A percentile compares a stretch with the other conserved stretches of the same genome.
These are phyloP conservation scores for Hemisphaericaspora subhashii DNA, from an alignment of 1,139 yeast genomes.

Conservation along the genomic window DNA sequence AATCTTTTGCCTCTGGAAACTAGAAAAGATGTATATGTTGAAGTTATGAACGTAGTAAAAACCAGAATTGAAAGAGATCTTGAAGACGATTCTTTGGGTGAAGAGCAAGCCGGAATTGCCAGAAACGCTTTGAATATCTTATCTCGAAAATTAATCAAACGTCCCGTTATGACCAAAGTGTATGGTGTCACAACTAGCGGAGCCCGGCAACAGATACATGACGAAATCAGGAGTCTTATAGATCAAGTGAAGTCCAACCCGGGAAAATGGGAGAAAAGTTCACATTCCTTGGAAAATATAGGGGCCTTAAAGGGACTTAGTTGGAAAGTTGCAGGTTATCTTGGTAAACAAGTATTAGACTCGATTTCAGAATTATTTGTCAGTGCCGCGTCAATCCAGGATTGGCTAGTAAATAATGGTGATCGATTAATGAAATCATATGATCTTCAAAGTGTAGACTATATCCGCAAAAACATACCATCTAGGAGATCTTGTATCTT, in stretches of 20 bases:
- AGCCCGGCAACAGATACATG: conserved; percentile 33
- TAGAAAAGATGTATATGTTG: conserved; percentile 37
- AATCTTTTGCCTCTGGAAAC: conserved; percentile 27
- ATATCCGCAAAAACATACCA: conserved; percentile 10
- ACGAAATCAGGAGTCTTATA: conserved; percentile 24
- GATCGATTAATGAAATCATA: conserved; percentile 30
- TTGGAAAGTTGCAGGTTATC: conserved; percentile 21
- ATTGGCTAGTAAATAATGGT: conserved; percentile 37
- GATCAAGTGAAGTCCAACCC: conserved; percentile 18
- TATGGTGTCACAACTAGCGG: conserved; percentile 47
- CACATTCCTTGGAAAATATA: conserved; percentile 6
- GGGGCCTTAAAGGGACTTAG: conserved; percentile 2
- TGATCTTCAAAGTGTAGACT: conserved; percentile 20
- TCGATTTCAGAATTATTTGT: conserved; percentile 37
- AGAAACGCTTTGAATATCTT: conserved; percentile 21
- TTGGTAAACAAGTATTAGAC: conserved; percentile 28
- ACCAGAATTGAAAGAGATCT: conserved; percentile 18
- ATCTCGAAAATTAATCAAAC: conserved; percentile 38
- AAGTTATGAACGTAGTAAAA: conserved; percentile 31
- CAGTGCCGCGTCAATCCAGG: conserved; percentile 36
- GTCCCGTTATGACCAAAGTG: conserved; percentile 50
- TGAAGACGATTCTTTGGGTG: conserved; percentile 1
- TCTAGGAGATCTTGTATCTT: too few species aligned
- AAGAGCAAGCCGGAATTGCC: conserved; percentile 14
- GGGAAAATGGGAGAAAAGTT: conserved; percentile 1